Evolutionary conservation across 305 asterid species (phyloP).

Genomic region (Fraxinus baroniana): DNA sequence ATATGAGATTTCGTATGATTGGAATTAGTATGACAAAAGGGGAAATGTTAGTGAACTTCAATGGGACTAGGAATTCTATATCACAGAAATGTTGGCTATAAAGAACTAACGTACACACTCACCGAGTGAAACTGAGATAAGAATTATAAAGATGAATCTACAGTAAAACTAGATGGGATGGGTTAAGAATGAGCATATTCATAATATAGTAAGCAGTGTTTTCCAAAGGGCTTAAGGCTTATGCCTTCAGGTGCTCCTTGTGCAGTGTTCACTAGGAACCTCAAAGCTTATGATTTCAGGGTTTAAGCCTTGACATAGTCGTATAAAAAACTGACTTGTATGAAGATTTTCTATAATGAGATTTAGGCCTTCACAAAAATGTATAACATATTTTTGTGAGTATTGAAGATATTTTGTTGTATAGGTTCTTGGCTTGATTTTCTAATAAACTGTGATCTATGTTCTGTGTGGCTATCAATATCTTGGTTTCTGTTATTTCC

Average conservation of each 20-base stretch:
- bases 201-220: not conserved
- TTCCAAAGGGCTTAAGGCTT: not conserved
- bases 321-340: not conserved
- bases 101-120: not conserved
- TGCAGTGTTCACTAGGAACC: not conserved
- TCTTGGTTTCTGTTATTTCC: not conserved
- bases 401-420: not conserved
- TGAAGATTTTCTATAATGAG: not conserved
- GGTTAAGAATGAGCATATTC: not conserved
- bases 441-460: not conserved
- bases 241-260: not conserved
- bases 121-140: not conserved
- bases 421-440: not conserved
- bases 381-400: not conserved
- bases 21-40: not conserved
- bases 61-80: not conserved
- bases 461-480: not conserved
- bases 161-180: not conserved
- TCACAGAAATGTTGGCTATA: not conserved
- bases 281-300: not conserved
- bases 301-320: not conserved
- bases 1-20: not conserved
- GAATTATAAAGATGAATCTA: not conserved
- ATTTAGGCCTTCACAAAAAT: not conserved
- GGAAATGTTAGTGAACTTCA: not conserved